phyloP scores from a whole-genome alignment of 2,329 filamentous ascomycete genomes.

The Emergomyces orientalis region DNA sequence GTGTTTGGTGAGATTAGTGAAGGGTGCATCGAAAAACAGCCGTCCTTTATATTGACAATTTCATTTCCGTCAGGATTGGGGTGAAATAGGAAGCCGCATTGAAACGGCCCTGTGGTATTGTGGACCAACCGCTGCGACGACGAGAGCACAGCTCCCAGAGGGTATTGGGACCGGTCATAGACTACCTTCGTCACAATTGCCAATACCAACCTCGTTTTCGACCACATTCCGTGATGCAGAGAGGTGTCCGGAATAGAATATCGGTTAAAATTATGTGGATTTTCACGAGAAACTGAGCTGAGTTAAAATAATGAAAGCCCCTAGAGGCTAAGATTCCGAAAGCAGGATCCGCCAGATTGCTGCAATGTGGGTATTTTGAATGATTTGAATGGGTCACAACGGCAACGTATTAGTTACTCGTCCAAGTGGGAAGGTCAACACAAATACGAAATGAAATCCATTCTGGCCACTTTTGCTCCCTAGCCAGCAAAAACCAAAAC shows the following conservation, averaged over 20 bases:
- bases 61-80: constrained; percentile 2
- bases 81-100: constrained; percentile 11
- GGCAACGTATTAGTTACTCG: no score
- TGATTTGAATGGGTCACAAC: no score
- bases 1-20: constrained; percentile 70
- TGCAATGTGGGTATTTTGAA: no score
- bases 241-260: not conserved
- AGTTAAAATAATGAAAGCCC: no score
- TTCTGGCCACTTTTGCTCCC: no score
- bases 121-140: constrained; percentile 8
- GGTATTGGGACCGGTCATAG: constrained; percentile 14
- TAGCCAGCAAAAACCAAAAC: no score
- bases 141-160: constrained; percentile 19
- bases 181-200: not conserved
- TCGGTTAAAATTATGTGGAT: not conserved
- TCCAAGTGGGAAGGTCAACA: no score
- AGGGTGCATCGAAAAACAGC: constrained; percentile 51
- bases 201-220: not conserved
- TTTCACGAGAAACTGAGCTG: no score
- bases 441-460: no score
- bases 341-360: not conserved
- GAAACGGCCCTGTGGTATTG: constrained; percentile 18
- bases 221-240: not conserved
- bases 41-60: constrained; percentile 3
- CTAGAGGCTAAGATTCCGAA: no score